Evolutionary conservation across 768 basidiomycete species (phyloP).

Genomic region (Kondoa subrosea): DNA sequence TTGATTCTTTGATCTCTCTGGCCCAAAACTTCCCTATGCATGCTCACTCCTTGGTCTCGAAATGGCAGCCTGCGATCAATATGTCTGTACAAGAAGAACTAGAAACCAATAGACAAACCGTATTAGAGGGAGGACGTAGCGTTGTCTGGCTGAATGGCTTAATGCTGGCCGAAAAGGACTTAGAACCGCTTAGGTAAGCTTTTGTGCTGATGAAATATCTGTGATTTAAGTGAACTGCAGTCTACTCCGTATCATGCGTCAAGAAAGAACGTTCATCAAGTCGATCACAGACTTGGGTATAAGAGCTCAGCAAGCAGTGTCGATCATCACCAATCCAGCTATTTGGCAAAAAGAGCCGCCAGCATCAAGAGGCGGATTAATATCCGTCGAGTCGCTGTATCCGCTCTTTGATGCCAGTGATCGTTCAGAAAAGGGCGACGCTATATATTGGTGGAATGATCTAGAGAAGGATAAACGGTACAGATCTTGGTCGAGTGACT

Average conservation of each 20-base stretch:
- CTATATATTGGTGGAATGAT: constrained; percentile 80
- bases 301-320: constrained; percentile 47
- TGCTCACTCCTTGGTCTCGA: constrained; percentile 50
- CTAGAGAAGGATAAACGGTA: constrained; percentile 63
- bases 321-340: constrained; percentile 50
- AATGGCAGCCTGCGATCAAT: constrained; percentile 14
- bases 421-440: constrained; percentile 51
- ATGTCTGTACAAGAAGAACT: constrained; percentile 44
- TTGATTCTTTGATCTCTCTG: constrained; percentile 48
- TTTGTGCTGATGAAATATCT: neutral
- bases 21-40: constrained; percentile 83
- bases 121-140: constrained; percentile 42
- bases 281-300: constrained; percentile 50
- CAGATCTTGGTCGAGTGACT: constrained; percentile 24
- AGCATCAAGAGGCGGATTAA: constrained; percentile 31
- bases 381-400: constrained; percentile 22
- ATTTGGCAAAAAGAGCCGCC: constrained; percentile 43
- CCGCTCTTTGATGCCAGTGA: constrained; percentile 87
- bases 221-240: constrained; percentile 31
- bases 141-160: constrained; percentile 70
- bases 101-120: constrained; percentile 40
- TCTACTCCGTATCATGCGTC: constrained; percentile 52
- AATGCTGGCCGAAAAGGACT: constrained; percentile 43
- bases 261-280: constrained; percentile 49
- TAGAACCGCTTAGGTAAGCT: constrained; percentile 50